Conservation (phyloP, 2,329 filamentous ascomycete species). For the Phaeophleospora eucalypticola region DNA sequence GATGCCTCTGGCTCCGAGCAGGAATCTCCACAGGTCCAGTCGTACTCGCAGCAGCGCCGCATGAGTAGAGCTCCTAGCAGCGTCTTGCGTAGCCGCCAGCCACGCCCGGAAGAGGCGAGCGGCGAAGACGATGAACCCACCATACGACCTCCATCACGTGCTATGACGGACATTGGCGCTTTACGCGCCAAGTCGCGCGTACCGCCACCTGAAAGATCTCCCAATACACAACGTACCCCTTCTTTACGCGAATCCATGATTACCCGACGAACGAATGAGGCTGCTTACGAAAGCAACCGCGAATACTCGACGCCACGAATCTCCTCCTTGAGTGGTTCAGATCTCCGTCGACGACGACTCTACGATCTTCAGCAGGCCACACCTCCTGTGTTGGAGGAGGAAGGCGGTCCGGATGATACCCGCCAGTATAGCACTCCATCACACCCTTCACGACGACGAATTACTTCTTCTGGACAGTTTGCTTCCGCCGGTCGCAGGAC, state of each 20-base stretch:
- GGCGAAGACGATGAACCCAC: constrained; percentile 37
- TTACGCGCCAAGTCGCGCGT: constrained; percentile 24
- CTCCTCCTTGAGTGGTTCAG: too few relatives aligned
- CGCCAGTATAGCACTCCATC: constrained; percentile 6
- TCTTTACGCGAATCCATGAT: constrained; percentile 14
- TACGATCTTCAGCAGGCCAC: constrained; percentile 8
- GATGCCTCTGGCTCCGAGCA: constrained; percentile 27
- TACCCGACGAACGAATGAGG: constrained; percentile 12
- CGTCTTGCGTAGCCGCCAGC: constrained; percentile 33
- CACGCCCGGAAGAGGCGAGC: constrained; percentile 26
- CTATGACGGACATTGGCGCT: constrained; percentile 44
- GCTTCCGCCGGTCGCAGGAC: neutral
- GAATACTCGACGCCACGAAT: constrained; percentile 1
- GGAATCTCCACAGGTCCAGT: constrained; percentile 26
- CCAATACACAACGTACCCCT: constrained; percentile 10
- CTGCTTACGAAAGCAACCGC: constrained; percentile 12
- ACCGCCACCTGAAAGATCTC: constrained; percentile 12
- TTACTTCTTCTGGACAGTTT: constrained; percentile 8
- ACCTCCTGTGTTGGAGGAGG: constrained; percentile 9
- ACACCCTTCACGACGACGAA: constrained; percentile 13
- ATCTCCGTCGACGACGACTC: constrained; percentile 4
- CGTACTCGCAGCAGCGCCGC: constrained; percentile 24
- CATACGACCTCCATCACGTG: constrained; percentile 45
- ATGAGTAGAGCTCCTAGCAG: constrained; percentile 37
- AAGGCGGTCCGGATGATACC: constrained; percentile 6